A percentile compares a stretch with the other conserved stretches of the same genome.
Evolutionary conservation across 805 yeast species (phyloP).

Genomic region (Saccharomyces mikatae): DNA sequence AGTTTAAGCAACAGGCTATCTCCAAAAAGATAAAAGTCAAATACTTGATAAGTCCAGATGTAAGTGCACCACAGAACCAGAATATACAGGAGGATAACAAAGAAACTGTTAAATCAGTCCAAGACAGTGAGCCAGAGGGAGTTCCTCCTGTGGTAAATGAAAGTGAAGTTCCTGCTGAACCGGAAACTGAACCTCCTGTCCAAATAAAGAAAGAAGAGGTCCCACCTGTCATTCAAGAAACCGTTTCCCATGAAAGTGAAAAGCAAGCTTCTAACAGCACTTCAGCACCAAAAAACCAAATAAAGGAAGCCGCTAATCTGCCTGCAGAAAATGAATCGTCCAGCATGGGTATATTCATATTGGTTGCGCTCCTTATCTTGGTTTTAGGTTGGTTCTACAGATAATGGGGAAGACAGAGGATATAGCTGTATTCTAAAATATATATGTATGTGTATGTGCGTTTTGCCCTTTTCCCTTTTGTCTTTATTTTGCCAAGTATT

Average conservation of each 20-base stretch:
- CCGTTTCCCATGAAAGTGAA: not conserved
- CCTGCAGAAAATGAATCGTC: slow-evolving; percentile 40
- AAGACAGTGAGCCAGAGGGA: slow-evolving; percentile 2
- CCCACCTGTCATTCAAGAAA: slow-evolving; percentile 1
- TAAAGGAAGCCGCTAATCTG: slow-evolving; percentile 13
- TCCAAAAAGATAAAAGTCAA: slow-evolving; percentile 63
- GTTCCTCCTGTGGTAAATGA: slow-evolving; percentile 1
- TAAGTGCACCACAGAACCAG: slow-evolving; percentile 21
- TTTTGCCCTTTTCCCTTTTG: not conserved
- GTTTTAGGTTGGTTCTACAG: slow-evolving; percentile 66
- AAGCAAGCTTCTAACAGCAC: not conserved
- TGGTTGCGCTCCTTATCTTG: slow-evolving; percentile 48
- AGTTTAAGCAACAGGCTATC: slow-evolving; percentile 44
- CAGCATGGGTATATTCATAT: slow-evolving; percentile 42
- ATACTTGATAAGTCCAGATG: slow-evolving; percentile 31
- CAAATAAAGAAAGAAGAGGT: slow-evolving; percentile 6
- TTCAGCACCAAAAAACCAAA: slow-evolving; percentile 32
- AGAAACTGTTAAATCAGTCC: not conserved
- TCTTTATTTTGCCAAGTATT: not conserved
- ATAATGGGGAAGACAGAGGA: slow-evolving; percentile 22
- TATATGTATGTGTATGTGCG: not conserved
- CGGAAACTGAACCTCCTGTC: slow-evolving; percentile 15
- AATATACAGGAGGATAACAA: slow-evolving; percentile 11
- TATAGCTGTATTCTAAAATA: not conserved
- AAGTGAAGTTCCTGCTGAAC: slow-evolving; percentile 11